phyloP scores from a whole-genome alignment of 2,329 filamentous ascomycete genomes.

The Piedraia hortae region DNA sequence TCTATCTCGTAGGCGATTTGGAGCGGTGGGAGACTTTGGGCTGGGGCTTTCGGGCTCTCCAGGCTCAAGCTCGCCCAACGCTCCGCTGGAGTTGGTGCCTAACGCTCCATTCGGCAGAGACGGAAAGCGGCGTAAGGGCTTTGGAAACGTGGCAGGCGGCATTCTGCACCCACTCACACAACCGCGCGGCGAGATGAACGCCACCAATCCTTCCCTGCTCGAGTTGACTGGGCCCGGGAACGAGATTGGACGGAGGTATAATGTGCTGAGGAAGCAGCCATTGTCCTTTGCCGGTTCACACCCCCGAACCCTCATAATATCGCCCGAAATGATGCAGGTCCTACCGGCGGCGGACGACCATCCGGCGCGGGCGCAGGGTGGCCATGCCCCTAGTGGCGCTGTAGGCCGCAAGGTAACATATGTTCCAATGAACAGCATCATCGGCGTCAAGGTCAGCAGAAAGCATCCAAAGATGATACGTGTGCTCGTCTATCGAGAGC shows the following conservation, averaged over 20 bases:
- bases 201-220: constrained; percentile 4
- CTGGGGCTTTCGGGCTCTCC: constrained; percentile 41
- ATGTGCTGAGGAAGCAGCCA: constrained; percentile 55
- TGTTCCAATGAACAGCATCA: constrained; percentile 55
- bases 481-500: constrained; percentile 47
- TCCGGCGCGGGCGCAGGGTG: not conserved
- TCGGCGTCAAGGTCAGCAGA: constrained; percentile 55
- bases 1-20: constrained; percentile 45
- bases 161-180: constrained; percentile 31
- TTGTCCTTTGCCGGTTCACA: constrained; percentile 55
- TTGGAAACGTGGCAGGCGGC: too few species aligned
- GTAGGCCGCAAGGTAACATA: constrained; percentile 37
- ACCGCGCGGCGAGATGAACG: constrained; percentile 9
- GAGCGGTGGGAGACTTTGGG: constrained; percentile 34
- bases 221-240: constrained; percentile 18
- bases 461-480: constrained; percentile 62
- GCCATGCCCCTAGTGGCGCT: constrained; percentile 8
- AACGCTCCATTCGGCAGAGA: constrained; percentile 13
- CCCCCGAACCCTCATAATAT: constrained; percentile 50
- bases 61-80: constrained; percentile 40
- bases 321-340: constrained; percentile 68
- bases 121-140: constrained; percentile 8
- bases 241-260: constrained; percentile 33
- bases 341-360: constrained; percentile 28
- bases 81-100: constrained; percentile 27